phyloP scores from a whole-genome alignment of 2,329 filamentous ascomycete genomes.

The Penicillium expansum region DNA sequence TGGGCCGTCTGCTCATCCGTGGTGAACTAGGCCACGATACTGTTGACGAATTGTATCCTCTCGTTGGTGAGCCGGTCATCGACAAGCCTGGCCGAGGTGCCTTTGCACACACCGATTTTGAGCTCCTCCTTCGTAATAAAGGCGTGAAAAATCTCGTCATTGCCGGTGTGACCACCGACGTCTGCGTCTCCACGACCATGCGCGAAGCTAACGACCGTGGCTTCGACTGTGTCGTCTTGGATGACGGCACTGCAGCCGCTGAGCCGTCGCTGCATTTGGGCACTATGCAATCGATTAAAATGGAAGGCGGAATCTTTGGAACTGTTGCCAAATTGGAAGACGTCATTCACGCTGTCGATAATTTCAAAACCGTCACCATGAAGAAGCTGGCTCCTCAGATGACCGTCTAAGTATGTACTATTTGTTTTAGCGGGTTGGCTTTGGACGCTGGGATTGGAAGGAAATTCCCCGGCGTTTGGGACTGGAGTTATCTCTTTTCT shows the following conservation, averaged over 20 bases:
- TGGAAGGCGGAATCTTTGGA: slow-evolving; percentile 49
- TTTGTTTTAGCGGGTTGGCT: slow-evolving; percentile 17
- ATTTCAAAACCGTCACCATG: slow-evolving; percentile 41
- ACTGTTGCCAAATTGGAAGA: slow-evolving; percentile 41
- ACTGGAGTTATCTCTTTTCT: slow-evolving; percentile 4
- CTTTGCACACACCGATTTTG: slow-evolving; percentile 55
- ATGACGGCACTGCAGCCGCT: slow-evolving; percentile 49
- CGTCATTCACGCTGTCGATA: slow-evolving; percentile 42
- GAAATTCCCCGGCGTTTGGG: slow-evolving; percentile 18
- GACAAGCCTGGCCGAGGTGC: slow-evolving; percentile 56
- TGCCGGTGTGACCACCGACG: slow-evolving; percentile 56
- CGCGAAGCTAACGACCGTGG: slow-evolving; percentile 56
- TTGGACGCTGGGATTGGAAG: slow-evolving; percentile 9
- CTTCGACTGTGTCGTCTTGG: slow-evolving; percentile 53
- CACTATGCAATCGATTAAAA: slow-evolving; percentile 45
- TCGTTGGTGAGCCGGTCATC: slow-evolving; percentile 50
- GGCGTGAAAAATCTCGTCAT: slow-evolving; percentile 54
- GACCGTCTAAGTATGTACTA: slow-evolving; percentile 20
- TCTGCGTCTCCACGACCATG: slow-evolving; percentile 56
- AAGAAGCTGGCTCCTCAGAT: slow-evolving; percentile 46
- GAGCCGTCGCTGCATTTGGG: slow-evolving; percentile 42
- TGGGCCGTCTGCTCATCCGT: slow-evolving; percentile 58
- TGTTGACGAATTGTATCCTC: slow-evolving; percentile 53
- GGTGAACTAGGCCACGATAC: slow-evolving; percentile 59
- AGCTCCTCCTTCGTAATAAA: slow-evolving; percentile 50